A percentile compares a stretch with the other conserved stretches of the same genome.
phyloP scores from a whole-genome alignment of 2,329 filamentous ascomycete genomes.

The Apiospora aurea region DNA sequence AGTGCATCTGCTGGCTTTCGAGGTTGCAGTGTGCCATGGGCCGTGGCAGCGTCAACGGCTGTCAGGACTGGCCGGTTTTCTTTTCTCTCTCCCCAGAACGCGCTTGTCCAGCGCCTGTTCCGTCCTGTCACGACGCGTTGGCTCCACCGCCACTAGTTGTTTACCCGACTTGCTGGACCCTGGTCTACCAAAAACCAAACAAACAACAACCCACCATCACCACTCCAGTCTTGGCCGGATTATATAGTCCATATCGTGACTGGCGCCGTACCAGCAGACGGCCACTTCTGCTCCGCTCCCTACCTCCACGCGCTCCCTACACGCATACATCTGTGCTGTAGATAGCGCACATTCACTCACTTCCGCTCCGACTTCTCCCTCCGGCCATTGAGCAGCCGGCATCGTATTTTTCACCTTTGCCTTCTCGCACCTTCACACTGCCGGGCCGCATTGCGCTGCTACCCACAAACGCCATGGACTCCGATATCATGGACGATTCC shows the following conservation, averaged over 20 bases:
- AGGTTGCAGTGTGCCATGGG: neutral
- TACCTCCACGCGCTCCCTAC: neutral
- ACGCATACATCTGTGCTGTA: neutral
- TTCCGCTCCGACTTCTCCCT: neutral
- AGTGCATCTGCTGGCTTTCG: neutral
- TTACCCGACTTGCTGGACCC: constrained; percentile 1
- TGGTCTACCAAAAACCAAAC: constrained; percentile 17
- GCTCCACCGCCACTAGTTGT: constrained; percentile 10
- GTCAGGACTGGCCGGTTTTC: neutral
- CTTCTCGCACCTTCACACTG: neutral
- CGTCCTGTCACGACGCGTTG: constrained; percentile 13
- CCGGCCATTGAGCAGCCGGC: neutral
- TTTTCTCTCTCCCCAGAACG: neutral
- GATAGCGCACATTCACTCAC: neutral
- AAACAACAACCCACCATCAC: constrained; percentile 20
- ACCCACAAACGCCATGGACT: constrained; percentile 55
- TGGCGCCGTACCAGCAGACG: constrained; percentile 11
- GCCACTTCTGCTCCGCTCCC: neutral
- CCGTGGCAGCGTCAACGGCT: neutral
- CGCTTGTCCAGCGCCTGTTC: constrained; percentile 19
- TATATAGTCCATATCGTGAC: constrained; percentile 7
- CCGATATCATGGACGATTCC: constrained; percentile 66
- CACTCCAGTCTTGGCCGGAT: neutral
- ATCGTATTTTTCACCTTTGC: constrained; percentile 9
- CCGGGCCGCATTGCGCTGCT: constrained; percentile 1